Evolutionary conservation across 176 grass and related monocot species (phyloP), one percentile per base, ranked within the genome.

Genomic region (maize (Zea mays)): DNA sequence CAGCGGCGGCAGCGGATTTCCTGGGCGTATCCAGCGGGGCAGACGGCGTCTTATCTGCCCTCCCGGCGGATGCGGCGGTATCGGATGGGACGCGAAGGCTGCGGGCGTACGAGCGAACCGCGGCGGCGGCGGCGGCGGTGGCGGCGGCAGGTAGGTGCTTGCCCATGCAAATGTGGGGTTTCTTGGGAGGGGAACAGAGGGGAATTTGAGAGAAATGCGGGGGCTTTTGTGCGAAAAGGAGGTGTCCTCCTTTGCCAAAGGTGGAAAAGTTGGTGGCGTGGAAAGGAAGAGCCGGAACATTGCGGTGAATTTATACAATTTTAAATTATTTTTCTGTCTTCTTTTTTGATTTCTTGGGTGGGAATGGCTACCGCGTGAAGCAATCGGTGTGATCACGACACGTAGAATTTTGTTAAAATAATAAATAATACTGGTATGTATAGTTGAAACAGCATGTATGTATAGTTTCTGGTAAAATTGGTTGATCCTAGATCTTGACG

Each of bases 161-260:
- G 86, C 78, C 88, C 85, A 89, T 88, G 84, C 74, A 93, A 82
- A 50, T 66, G 39, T 50, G 55, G 79, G 75, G 41, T 80, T 82
- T 74, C 73, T 84, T 54, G 50, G 76, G 55, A 38, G 34, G 39
- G 79, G 45, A 56, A 6, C 3, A 8, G 76, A 49, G 27, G 40
- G 44, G 39, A 65, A 74, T 43, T 65, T 4, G 54, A 10, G 33
- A 80, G 62, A 48, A 84, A 62, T n/a, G 63, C 52, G 55, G 62
- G 69, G 70, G 46, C 17, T 27, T 87, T 81, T 67, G 33, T 65
- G 56, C 35, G 72, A 89, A 86, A 86, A 46, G 37, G 11, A 71
- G 51, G 68, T 73, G 42, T 39, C 41, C 79, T 85, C 71, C 10
- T 10, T 79, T 78, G 82, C 33, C 19, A 56, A 89, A 76, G 34